Conservation (phyloP, 345 rosid genomes). For the Rhizophora mangle region DNA sequence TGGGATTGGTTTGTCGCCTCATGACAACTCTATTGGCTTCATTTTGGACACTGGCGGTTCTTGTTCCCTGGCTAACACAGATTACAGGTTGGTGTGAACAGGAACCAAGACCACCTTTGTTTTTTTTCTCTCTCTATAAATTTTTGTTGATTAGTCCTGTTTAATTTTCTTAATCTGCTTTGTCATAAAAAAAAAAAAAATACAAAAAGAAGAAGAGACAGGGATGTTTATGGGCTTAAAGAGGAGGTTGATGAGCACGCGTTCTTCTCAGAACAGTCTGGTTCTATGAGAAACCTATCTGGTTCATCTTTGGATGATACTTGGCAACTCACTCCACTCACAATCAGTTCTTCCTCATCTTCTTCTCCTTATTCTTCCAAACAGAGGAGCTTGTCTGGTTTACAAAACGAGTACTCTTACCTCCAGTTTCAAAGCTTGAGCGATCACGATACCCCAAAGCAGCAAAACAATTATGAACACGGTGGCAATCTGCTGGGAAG, state of each 20-base stretch:
- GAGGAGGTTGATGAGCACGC: constrained; percentile 60
- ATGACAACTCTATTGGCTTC: constrained; percentile 32
- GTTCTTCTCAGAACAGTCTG: constrained; percentile 68
- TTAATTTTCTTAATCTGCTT: neutral
- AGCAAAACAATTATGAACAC: constrained; percentile 34
- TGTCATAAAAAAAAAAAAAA: neutral
- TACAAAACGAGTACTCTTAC: constrained; percentile 48
- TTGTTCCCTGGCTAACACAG: constrained; percentile 32
- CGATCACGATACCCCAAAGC: constrained; percentile 24
- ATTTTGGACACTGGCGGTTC: constrained; percentile 45
- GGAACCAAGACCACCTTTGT: neutral
- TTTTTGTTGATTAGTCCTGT: neutral
- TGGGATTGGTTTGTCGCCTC: constrained; percentile 30
- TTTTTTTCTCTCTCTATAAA: neutral
- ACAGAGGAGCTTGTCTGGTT: constrained; percentile 39
- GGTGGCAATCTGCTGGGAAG: constrained; percentile 32
- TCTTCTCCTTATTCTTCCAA: constrained; percentile 35
- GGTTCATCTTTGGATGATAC: constrained; percentile 59
- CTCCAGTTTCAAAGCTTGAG: constrained; percentile 51
- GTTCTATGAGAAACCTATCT: constrained; percentile 53
- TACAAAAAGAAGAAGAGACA: constrained; percentile 32
- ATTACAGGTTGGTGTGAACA: constrained; percentile 44
- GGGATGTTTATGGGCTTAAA: constrained; percentile 51
- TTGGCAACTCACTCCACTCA: constrained; percentile 63
- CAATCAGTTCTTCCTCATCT: constrained; percentile 50